These are phyloP conservation scores for Colletotrichum sp. DNA, from an alignment of 2,329 filamentous ascomycete species.

Conservation along the genomic window DNA sequence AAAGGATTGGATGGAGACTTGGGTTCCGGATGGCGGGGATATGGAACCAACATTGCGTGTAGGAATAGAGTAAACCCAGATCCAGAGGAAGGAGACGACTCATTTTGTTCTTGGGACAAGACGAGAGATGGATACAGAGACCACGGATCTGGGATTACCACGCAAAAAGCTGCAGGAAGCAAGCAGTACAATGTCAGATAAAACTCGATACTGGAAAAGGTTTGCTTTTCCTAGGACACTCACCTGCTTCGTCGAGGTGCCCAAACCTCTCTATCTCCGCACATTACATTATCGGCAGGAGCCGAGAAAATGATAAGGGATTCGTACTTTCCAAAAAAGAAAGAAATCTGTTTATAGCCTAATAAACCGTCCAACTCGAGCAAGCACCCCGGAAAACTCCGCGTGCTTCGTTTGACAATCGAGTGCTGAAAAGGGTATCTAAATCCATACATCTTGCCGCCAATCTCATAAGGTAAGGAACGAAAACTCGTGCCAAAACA, in stretches of 20 bases:
- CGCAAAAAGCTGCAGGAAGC: background rate
- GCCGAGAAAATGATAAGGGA: background rate
- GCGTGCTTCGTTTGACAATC: background rate
- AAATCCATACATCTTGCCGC: background rate
- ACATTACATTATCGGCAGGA: background rate
- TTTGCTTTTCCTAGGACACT: background rate
- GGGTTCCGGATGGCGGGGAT: background rate
- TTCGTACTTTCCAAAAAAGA: background rate
- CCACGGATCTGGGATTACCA: background rate
- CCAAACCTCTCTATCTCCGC: background rate
- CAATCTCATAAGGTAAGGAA: background rate
- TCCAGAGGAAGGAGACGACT: background rate
- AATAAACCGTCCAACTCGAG: background rate
- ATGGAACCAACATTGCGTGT: background rate
- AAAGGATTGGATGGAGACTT: background rate
- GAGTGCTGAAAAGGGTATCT: constrained; percentile 2
- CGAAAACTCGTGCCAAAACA: background rate
- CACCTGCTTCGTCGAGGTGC: background rate
- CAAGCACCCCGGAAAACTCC: background rate
- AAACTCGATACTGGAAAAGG: background rate
- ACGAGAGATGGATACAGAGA: background rate
- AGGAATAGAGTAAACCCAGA: background rate
- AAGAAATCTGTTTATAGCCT: background rate
- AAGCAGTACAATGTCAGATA: background rate
- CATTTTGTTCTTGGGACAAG: background rate